Conservation (phyloP, 176 grass and related monocot genomes). For the Melocanna baccifera region DNA sequence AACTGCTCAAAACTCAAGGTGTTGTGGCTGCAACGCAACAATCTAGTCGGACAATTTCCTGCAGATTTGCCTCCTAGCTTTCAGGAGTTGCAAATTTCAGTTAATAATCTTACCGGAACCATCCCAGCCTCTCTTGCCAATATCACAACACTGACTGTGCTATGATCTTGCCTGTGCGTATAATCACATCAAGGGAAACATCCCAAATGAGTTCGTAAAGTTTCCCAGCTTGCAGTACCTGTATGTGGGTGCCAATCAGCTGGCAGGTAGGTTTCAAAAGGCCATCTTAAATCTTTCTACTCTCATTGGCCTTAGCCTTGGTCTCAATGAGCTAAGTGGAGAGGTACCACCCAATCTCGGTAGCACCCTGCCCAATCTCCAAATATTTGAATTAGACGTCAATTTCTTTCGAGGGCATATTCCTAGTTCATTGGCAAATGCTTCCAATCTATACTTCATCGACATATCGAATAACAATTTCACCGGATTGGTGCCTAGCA, state of each 20-base stretch:
- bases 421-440: background rate
- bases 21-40: background rate
- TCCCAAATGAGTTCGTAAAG: background rate
- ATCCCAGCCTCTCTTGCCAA: constrained; percentile 15
- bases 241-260: background rate
- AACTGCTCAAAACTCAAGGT: background rate
- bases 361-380: background rate
- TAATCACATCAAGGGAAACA: background rate
- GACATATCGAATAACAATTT: background rate
- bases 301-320: background rate
- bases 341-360: background rate
- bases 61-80: background rate
- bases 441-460: background rate
- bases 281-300: background rate
- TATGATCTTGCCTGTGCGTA: no score
- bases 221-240: rapidly evolving
- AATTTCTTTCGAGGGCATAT: constrained; percentile 10
- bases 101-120: background rate
- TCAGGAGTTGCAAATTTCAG: rapidly evolving
- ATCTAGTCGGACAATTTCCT: background rate
- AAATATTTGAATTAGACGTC: rapidly evolving
- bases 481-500: background rate
- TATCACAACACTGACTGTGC: background rate
- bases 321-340: background rate
- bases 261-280: background rate